A percentile compares a stretch with the other conserved stretches of the same genome.
Conservation (phyloP, 1,284 basidiomycete genomes). For the Takashimella koratensis region DNA sequence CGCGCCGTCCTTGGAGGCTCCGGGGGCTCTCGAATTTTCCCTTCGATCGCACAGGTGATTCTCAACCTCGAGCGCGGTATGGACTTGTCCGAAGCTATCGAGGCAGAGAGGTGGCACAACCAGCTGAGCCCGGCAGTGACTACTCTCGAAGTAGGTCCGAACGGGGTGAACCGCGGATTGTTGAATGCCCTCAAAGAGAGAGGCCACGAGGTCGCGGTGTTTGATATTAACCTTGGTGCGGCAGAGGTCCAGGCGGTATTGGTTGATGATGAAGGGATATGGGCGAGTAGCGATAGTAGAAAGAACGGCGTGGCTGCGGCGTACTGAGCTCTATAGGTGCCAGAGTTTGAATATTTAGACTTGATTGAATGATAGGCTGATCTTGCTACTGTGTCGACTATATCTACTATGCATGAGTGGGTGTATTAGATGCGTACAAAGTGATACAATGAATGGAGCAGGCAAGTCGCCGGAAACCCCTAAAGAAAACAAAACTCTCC, state of each 20-base stretch:
- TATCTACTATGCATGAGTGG: neutral
- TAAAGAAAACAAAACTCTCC: neutral
- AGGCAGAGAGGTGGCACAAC: conserved; percentile 83
- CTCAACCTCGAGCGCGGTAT: conserved; percentile 79
- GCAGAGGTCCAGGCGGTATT: conserved; percentile 63
- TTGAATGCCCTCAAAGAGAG: conserved; percentile 58
- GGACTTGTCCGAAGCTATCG: conserved; percentile 74
- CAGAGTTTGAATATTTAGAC: too few species aligned
- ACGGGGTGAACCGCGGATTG: conserved; percentile 56
- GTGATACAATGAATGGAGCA: too few species aligned
- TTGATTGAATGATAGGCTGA: too few species aligned
- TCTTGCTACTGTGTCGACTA: neutral
- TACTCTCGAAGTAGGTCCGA: conserved; percentile 58
- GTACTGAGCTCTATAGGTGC: too few species aligned
- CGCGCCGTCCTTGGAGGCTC: conserved; percentile 74
- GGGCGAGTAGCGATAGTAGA: conserved; percentile 39
- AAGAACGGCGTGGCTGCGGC: conserved; percentile 48
- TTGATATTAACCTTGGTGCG: conserved; percentile 48
- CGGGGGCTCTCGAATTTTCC: conserved; percentile 82
- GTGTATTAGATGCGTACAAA: neutral
- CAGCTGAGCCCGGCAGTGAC: conserved; percentile 71
- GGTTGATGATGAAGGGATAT: conserved; percentile 52
- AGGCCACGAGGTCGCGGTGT: conserved; percentile 67
- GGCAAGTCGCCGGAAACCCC: too few species aligned
- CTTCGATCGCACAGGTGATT: conserved; percentile 72